These are phyloP conservation scores for Alternaria novae-zelandiae DNA, from an alignment of 2,329 filamentous ascomycete species.

Conservation along the genomic window DNA sequence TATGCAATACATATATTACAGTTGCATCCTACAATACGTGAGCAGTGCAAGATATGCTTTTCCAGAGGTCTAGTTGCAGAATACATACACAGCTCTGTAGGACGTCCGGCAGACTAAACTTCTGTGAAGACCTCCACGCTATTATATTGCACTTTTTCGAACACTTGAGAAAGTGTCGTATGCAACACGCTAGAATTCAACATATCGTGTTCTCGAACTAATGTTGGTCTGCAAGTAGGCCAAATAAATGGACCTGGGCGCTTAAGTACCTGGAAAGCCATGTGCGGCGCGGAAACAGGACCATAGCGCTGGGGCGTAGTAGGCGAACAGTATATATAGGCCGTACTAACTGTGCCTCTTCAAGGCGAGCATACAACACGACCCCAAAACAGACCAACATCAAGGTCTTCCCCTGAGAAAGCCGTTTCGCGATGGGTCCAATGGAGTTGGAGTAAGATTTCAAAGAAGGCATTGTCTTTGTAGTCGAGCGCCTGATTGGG, in stretches of 20 bases:
- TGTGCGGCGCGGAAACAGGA: slow-evolving; percentile 1
- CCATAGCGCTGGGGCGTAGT: slow-evolving; percentile 3
- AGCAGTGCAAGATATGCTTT: fast-evolving
- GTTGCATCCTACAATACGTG: neutral
- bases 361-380: neutral
- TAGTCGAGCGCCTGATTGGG: slow-evolving; percentile 6
- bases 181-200: neutral
- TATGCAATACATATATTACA: neutral
- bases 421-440: neutral
- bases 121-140: neutral
- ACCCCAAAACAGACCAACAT: slow-evolving; percentile 1
- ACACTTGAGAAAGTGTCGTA: neutral
- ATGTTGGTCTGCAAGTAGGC: neutral
- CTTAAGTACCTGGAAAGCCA: slow-evolving; percentile 8
- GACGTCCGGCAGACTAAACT: neutral
- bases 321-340: neutral
- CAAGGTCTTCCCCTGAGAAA: neutral
- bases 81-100: neutral
- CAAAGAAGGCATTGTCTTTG: slow-evolving; percentile 7
- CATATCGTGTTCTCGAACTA: neutral
- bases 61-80: neutral
- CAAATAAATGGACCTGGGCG: neutral
- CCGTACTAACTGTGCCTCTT: neutral
- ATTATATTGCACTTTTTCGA: neutral
- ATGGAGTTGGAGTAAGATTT: neutral